Base-by-base conservation (phyloP, 2,329 filamentous ascomycete species). In the Coccinonectria pachysandricola region DNA sequence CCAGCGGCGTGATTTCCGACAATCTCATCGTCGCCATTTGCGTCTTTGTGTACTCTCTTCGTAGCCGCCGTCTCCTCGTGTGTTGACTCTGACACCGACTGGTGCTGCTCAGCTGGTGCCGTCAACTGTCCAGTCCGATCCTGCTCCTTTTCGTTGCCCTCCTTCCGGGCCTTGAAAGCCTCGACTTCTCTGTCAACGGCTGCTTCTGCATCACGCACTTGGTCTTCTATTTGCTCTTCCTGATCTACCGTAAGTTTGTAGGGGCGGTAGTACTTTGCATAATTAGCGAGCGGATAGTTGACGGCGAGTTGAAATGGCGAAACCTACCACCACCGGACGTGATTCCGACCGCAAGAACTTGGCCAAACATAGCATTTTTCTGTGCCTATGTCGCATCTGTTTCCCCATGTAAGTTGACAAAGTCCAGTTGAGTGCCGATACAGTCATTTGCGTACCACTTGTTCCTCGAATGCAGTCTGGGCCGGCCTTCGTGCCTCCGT, bases 221-320 rank as follows among this genome's bases (percentile, higher is more conserved):
- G 87, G 4, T 68, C 60, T 23, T 76, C 68, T 48, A 95, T 82
- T 8, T 55, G 63, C 5, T 74, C 68, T 52, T 87, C 73, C 50
- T 95, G 79, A 22, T 71, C 65, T 5, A 61, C 52, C 16, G 72
- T 74, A 30, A 82, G 64, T 42, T 85, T 75, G 79, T 81, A 92
- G 1, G 88, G 88, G 23, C 79, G 76, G 54, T 91, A 95, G 53
- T 80, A 88, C 85, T 94, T 29, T 19, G 13, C 31, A n/a, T n/a
- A n/a, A n/a, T n/a, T n/a, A n/a, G n/a, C n/a, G n/a, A n/a, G n/a
- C n/a, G n/a, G n/a, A n/a, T n/a, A n/a, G n/a, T n/a, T n/a, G n/a
- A n/a, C n/a, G n/a, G n/a, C n/a, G n/a, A n/a, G n/a, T n/a, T n/a
- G n/a, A n/a, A n/a, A n/a, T n/a, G n/a, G n/a, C n/a, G 21, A 22